A percentile compares a stretch with the other conserved stretches of the same genome.
phyloP scores from a whole-genome alignment of 352 stramenopile genomes.

The Phytophthora europaea region DNA sequence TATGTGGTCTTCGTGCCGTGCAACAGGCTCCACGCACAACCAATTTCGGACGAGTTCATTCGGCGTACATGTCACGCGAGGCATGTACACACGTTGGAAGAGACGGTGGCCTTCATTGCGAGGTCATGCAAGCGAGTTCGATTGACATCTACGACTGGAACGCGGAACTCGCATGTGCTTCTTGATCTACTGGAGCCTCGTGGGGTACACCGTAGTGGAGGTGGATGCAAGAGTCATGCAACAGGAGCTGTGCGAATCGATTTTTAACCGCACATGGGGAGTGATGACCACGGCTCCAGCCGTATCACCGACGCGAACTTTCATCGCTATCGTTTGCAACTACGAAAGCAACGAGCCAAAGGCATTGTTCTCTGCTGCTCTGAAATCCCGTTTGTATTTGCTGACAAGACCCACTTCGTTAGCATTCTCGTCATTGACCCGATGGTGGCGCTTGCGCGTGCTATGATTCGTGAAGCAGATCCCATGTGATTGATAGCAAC shows the following conservation, averaged over 20 bases:
- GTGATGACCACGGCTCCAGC: constrained; percentile 78
- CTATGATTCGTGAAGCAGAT: constrained; percentile 76
- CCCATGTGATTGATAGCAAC: constrained; percentile 43
- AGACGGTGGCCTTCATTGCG: constrained; percentile 72
- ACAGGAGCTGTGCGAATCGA: constrained; percentile 74
- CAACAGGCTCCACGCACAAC: constrained; percentile 80
- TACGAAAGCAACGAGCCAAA: constrained; percentile 59
- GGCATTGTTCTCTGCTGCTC: constrained; percentile 82
- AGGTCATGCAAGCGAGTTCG: constrained; percentile 58
- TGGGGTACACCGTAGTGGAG: constrained; percentile 69
- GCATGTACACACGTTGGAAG: constrained; percentile 78
- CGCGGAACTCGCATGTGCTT: constrained; percentile 67
- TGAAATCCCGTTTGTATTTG: constrained; percentile 82
- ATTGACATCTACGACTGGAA: constrained; percentile 76
- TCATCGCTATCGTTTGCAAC: constrained; percentile 57
- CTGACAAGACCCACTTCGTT: constrained; percentile 51
- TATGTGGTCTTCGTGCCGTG: constrained; percentile 71
- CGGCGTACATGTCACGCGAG: constrained; percentile 38
- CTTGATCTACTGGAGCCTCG: constrained; percentile 73
- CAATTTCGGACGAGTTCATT: constrained; percentile 81
- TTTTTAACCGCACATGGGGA: constrained; percentile 77
- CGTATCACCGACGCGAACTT: constrained; percentile 72
- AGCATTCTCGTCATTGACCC: constrained; percentile 72
- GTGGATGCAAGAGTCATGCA: constrained; percentile 52
- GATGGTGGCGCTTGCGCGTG: constrained; percentile 77